Evolutionary conservation across 2,329 filamentous ascomycete genomes (phyloP), one percentile per base, ranked within the genome.

Genomic region (Fusarium subtropicale): DNA sequence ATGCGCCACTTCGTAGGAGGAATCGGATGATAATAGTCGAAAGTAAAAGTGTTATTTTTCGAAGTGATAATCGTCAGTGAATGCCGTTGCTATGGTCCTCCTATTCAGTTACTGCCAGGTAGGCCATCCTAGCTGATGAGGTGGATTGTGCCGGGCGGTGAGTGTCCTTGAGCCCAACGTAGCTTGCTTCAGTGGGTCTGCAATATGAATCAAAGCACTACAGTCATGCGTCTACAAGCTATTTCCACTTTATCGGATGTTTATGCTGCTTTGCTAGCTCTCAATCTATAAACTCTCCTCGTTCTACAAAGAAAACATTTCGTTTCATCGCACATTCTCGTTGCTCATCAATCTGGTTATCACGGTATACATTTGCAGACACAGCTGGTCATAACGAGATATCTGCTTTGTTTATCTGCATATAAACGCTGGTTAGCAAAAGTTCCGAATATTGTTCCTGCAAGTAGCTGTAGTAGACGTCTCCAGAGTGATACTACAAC

Each of bases 71-170:
- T 59, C 64, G 61, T 64, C 64, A 63, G 56, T 63, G 62, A 67
- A 66, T 69, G 65, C 60, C 57, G 67, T 58, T 70, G 61, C 56
- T 62, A 58, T 58, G 60, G 61, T 59, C 63, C 73, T 76, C 74
- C 74, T 75, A 75, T 75, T 75, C 63, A 68, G 64, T 64, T 60
- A 65, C 64, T 70, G 69, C 65, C 72, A 74, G 66, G 67, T 69
- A 73, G 66, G 64, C 64, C 58, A 71, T 71, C 69, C 52, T 71
- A 66, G 69, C 69, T 71, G 68, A 74, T 72, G 68, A 75, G 70
- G 71, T 73, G 63, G 63, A 73, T 77, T 79, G 75, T 80, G 78
- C 78, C 78, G 68, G 78, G 78, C 78, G 78, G 78, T 80, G 72
- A 76, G 62, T 7, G 9, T 20, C 22, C 10, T 13, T 15, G 10